Conservation (phyloP, 1,284 basidiomycete species). For the Puccinia novopanici region DNA sequence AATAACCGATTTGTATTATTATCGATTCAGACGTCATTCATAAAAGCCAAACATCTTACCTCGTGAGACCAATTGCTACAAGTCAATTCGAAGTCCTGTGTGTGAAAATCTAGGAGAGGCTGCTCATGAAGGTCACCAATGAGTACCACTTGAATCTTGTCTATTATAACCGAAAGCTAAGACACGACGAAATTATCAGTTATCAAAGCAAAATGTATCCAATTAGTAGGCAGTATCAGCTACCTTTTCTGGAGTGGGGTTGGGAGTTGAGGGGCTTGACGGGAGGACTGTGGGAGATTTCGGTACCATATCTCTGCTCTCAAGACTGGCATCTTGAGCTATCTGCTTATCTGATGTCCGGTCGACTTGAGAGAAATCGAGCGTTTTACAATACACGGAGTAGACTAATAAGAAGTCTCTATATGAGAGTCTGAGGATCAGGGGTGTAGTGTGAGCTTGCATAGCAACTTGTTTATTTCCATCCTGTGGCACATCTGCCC, state of each 20-base stretch:
- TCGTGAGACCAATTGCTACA: slow-evolving; percentile 93
- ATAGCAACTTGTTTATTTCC: slow-evolving; percentile 9
- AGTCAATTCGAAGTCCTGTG: slow-evolving; percentile 79
- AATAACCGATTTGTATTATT: background rate
- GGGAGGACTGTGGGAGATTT: background rate
- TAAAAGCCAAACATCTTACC: slow-evolving; percentile 62
- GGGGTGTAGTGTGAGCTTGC: slow-evolving; percentile 48
- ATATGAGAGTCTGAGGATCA: slow-evolving; percentile 42
- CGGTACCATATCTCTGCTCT: background rate
- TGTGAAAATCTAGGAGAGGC: slow-evolving; percentile 84
- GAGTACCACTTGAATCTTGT: slow-evolving; percentile 87
- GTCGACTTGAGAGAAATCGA: slow-evolving; percentile 42
- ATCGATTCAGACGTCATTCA: slow-evolving; percentile 45
- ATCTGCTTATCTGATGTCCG: background rate
- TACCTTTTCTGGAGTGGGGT: slow-evolving; percentile 30
- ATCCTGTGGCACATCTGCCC: slow-evolving; percentile 28
- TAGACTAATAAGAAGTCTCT: slow-evolving; percentile 46
- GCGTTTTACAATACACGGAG: slow-evolving; percentile 46
- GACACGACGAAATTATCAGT: slow-evolving; percentile 10
- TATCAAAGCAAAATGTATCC: background rate
- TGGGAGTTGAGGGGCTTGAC: background rate
- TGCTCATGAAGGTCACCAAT: slow-evolving; percentile 95
- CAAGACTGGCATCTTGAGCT: background rate
- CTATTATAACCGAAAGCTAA: slow-evolving; percentile 77
- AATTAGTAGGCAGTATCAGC: background rate